Evolutionary conservation across 495 filamentous ascomycete genomes (phyloP).

Genomic region (Hypoxylon fuscum): DNA sequence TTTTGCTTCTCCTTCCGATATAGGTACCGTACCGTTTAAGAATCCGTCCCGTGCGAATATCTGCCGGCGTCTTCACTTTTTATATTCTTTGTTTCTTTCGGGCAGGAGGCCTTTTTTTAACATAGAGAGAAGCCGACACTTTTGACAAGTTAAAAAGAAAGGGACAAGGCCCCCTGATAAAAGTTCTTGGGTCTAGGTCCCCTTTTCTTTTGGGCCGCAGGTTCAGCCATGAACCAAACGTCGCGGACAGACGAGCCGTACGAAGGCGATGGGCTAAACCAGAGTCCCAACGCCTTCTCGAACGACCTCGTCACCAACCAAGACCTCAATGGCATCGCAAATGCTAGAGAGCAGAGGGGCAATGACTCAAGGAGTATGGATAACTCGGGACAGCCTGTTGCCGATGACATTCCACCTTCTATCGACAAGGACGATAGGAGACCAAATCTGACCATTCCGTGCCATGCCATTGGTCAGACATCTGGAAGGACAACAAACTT

Average conservation of each 20-base stretch:
- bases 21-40: too few relatives aligned
- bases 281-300: constrained; percentile 63
- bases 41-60: constrained; percentile 1
- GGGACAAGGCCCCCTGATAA: neutral
- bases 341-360: constrained; percentile 50
- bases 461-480: constrained; percentile 25
- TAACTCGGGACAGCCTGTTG: constrained; percentile 38
- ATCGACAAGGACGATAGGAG: constrained; percentile 32
- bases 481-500: neutral
- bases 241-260: constrained; percentile 63
- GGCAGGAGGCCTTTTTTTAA: neutral
- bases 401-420: constrained; percentile 13
- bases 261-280: constrained; percentile 62
- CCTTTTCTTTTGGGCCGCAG: constrained; percentile 7
- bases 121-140: neutral
- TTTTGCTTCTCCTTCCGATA: constrained; percentile 14
- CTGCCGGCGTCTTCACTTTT: neutral
- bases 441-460: constrained; percentile 17
- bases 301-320: constrained; percentile 65
- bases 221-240: constrained; percentile 62
- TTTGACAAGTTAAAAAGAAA: neutral
- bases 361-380: constrained; percentile 32
- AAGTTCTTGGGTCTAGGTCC: constrained; percentile 12
- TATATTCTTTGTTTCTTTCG: neutral
- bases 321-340: constrained; percentile 67